A percentile compares a stretch with the other conserved stretches of the same genome.
Evolutionary conservation across 164 flowering plant species (phyloP).

Genomic region (Umbellularia californica): DNA sequence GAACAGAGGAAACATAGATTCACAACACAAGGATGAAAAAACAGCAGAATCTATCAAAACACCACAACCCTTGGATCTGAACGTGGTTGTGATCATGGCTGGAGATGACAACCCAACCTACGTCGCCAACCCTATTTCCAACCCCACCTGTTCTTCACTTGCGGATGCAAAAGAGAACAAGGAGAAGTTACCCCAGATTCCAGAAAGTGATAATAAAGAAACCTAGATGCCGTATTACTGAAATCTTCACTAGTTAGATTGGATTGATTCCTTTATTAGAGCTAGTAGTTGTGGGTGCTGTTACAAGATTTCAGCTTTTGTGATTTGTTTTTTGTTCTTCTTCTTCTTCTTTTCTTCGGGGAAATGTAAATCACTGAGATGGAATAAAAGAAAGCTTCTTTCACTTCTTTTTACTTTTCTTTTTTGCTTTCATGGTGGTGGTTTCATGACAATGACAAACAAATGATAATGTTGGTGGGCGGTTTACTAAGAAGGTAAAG

Average conservation of each 20-base stretch:
- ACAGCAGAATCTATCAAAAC: constrained; percentile 17
- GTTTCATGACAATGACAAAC: no score
- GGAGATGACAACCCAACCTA: constrained; percentile 56
- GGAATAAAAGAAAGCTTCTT: background rate
- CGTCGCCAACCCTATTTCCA: constrained; percentile 55
- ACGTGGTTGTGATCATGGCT: constrained; percentile 69
- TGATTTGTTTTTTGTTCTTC: background rate
- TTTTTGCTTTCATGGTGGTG: background rate
- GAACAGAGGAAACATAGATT: constrained; percentile 20
- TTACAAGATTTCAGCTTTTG: background rate
- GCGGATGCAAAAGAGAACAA: background rate
- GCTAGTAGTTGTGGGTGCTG: background rate
- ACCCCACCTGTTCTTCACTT: background rate
- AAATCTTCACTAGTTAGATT: no score
- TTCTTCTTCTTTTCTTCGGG: background rate
- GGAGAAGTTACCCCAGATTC: background rate
- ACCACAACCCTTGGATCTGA: constrained; percentile 35
- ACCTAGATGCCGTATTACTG: background rate
- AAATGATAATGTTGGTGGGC: no score
- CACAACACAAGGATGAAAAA: background rate
- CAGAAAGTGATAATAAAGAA: background rate
- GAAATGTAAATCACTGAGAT: background rate
- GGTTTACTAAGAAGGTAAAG: no score
- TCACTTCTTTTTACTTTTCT: background rate
- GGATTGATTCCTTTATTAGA: background rate